Evolutionary conservation across 2,329 filamentous ascomycete genomes (phyloP).

Genomic region (Neofusicoccum umdonicola): DNA sequence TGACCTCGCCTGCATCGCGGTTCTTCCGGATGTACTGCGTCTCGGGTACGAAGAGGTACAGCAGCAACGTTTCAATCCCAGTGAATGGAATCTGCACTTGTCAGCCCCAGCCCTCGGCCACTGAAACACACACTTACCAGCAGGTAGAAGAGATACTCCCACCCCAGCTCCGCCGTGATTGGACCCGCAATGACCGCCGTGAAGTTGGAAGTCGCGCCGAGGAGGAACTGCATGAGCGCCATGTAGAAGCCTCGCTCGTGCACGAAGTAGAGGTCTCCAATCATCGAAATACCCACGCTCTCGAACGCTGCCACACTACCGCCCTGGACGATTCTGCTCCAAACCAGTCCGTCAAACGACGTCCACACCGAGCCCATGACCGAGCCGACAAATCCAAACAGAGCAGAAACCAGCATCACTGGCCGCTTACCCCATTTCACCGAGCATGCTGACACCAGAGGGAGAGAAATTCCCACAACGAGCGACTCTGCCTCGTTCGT

Average conservation of each 20-base stretch:
- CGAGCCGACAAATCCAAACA: constrained; percentile 21
- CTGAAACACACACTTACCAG: constrained; percentile 40
- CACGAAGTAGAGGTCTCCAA: constrained; percentile 50
- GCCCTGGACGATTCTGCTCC: constrained; percentile 46
- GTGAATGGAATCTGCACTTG: constrained; percentile 27
- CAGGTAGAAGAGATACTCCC: constrained; percentile 48
- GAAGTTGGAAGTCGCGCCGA: constrained; percentile 20
- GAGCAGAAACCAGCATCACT: constrained; percentile 44
- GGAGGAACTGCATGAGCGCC: constrained; percentile 41
- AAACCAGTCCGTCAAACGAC: constrained; percentile 48
- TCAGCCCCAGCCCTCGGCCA: constrained; percentile 38
- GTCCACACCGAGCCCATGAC: constrained; percentile 41
- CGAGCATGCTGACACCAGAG: constrained; percentile 35
- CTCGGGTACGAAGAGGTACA: constrained; percentile 53
- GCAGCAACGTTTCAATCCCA: constrained; percentile 43
- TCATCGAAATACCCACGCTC: constrained; percentile 38
- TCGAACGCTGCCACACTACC: constrained; percentile 38
- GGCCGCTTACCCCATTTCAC: constrained; percentile 48
- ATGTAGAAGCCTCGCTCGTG: constrained; percentile 51
- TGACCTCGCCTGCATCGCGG: constrained; percentile 10
- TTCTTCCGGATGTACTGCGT: constrained; percentile 48
- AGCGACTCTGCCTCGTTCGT: constrained; percentile 26
- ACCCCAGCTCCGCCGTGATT: constrained; percentile 33
- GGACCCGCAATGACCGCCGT: not conserved
- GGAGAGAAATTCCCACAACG: constrained; percentile 33